These are phyloP conservation scores for Gloeopeniophorella convolvens DNA, from an alignment of 768 basidiomycete genomes.

Conservation along the genomic window DNA sequence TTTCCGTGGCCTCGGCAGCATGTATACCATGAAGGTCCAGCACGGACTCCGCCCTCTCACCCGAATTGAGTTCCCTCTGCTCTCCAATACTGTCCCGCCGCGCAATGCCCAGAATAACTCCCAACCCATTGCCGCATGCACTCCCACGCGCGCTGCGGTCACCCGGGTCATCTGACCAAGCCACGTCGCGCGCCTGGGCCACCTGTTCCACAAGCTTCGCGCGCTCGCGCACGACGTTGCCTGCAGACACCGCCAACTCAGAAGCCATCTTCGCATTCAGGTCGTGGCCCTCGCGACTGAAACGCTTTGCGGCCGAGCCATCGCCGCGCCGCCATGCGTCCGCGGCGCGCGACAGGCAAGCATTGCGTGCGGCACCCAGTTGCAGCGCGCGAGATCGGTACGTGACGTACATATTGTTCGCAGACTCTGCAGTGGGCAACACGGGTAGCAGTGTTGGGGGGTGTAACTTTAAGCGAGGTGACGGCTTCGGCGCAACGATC, in stretches of 20 bases:
- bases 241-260: constrained; percentile 83
- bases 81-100: constrained; percentile 43
- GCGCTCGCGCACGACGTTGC: constrained; percentile 79
- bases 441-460: constrained; percentile 83
- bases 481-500: constrained; percentile 73
- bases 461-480: constrained; percentile 79
- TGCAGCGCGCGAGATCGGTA: constrained; percentile 87
- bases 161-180: constrained; percentile 78
- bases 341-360: constrained; percentile 89
- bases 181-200: constrained; percentile 59
- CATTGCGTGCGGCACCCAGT: constrained; percentile 89
- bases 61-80: constrained; percentile 55
- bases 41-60: constrained; percentile 84
- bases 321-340: constrained; percentile 96
- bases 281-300: constrained; percentile 90
- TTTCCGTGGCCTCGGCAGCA: constrained; percentile 86
- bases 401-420: constrained; percentile 80
- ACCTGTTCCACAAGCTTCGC: constrained; percentile 69
- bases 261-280: constrained; percentile 84
- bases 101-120: constrained; percentile 84
- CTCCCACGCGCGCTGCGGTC: constrained; percentile 74
- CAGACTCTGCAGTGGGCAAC: constrained; percentile 72
- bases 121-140: constrained; percentile 71
- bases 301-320: constrained; percentile 91
- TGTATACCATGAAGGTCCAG: constrained; percentile 93